These are phyloP conservation scores for Usnea hakonensis DNA, from an alignment of 495 filamentous ascomycete genomes.

Conservation along the genomic window DNA sequence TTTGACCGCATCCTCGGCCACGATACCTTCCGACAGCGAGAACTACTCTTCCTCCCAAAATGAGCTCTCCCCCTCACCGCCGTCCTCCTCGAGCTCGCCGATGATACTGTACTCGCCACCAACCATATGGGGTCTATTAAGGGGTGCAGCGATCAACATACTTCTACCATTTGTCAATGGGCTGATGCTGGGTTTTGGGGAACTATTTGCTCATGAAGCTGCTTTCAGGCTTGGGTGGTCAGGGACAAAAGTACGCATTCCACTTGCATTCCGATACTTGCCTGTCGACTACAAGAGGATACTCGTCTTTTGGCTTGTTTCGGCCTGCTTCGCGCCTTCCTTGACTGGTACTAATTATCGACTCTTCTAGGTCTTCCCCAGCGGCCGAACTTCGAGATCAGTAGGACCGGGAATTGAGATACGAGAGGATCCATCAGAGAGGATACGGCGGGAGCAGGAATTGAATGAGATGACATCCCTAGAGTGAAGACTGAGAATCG, in stretches of 20 bases:
- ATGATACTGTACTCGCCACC: slow-evolving; percentile 86
- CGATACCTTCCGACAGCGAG: slow-evolving; percentile 84
- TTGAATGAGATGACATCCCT: slow-evolving; percentile 42
- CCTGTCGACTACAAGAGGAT: neutral
- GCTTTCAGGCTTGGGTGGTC: slow-evolving; percentile 91
- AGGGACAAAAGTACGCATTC: slow-evolving; percentile 71
- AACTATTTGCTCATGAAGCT: slow-evolving; percentile 90
- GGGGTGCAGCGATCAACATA: slow-evolving; percentile 90
- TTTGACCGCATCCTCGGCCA: slow-evolving; percentile 72
- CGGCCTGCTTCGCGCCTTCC: neutral
- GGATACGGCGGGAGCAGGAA: slow-evolving; percentile 37
- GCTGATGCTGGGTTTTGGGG: slow-evolving; percentile 95
- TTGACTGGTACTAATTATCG: neutral
- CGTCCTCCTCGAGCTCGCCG: slow-evolving; percentile 62
- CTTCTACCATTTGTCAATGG: slow-evolving; percentile 94
- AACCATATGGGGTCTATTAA: slow-evolving; percentile 72
- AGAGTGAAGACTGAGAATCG: slow-evolving; percentile 29
- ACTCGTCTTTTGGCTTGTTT: neutral
- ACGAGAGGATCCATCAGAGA: slow-evolving; percentile 45
- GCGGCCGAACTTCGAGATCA: slow-evolving; percentile 47
- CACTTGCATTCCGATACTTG: neutral
- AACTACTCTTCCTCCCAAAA: slow-evolving; percentile 71
- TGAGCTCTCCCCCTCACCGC: slow-evolving; percentile 50
- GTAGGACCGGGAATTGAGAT: slow-evolving; percentile 62
- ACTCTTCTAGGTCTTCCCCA: slow-evolving; percentile 51